phyloP scores from a whole-genome alignment of 345 rosid genomes.

The Durio zibethinus region DNA sequence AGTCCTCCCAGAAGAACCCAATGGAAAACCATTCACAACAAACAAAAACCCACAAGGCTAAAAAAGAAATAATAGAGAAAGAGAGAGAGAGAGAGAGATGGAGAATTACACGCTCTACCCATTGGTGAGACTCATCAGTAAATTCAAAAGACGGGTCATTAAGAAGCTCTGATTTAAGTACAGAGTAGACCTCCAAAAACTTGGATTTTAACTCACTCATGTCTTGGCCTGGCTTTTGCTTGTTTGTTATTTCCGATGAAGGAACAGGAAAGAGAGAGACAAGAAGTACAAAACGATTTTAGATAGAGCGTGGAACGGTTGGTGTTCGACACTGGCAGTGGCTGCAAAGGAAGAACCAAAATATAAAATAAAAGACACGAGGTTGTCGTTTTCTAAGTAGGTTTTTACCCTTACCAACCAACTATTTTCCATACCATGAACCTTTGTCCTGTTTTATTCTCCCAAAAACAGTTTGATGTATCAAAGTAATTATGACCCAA shows the following conservation, averaged over 20 bases:
- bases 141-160: conserved; percentile 81
- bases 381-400: not conserved
- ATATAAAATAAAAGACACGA: not conserved
- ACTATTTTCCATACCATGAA: too few relatives aligned
- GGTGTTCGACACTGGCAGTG: not conserved
- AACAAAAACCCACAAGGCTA: not conserved
- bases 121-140: conserved; percentile 62
- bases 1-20: not conserved
- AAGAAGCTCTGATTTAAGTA: conserved; percentile 72
- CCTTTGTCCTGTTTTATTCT: not conserved
- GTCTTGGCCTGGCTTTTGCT: too few relatives aligned
- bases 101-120: conserved; percentile 63
- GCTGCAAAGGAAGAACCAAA: not conserved
- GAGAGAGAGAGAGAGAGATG: not conserved
- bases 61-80: not conserved
- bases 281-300: not conserved
- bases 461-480: not conserved
- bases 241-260: not conserved
- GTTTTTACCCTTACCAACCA: not conserved
- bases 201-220: not conserved
- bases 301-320: not conserved
- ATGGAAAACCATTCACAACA: not conserved
- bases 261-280: not conserved
- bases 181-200: conserved; percentile 5
- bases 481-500: not conserved